A percentile compares a stretch with the other conserved stretches of the same genome.
Evolutionary conservation across 305 asterid species (phyloP).

Genomic region (Ilex paraguariensis): DNA sequence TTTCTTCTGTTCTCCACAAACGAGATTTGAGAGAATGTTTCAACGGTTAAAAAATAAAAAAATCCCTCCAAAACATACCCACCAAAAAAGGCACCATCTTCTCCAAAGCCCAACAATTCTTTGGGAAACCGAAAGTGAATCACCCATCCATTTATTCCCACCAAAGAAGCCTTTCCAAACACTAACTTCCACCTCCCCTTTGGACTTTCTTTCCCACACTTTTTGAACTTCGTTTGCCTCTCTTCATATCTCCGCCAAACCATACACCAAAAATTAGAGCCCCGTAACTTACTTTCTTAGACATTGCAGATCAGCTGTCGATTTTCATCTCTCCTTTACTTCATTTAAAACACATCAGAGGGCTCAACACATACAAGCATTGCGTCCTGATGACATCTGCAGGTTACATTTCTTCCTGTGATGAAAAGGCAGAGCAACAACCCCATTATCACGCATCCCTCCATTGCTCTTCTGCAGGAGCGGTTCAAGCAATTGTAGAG

Average conservation of each 20-base stretch:
- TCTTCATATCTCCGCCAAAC: background rate
- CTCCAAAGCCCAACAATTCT: background rate
- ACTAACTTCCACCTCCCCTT: background rate
- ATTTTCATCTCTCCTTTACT: background rate
- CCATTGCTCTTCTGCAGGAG: background rate
- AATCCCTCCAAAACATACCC: too few relatives aligned
- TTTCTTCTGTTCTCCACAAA: too few relatives aligned
- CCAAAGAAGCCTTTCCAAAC: background rate
- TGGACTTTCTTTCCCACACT: too few relatives aligned
- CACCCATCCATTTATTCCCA: background rate
- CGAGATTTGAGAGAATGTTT: too few relatives aligned
- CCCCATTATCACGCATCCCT: background rate
- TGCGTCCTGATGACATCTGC: too few relatives aligned
- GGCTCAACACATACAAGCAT: too few relatives aligned
- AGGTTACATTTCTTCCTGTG: background rate
- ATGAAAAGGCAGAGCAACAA: background rate
- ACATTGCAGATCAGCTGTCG: background rate
- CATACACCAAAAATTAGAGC: background rate
- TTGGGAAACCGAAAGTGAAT: background rate
- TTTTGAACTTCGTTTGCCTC: background rate
- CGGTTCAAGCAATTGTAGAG: background rate
- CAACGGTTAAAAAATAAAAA: too few relatives aligned
- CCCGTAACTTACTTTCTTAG: background rate
- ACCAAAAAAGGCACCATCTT: too few relatives aligned
- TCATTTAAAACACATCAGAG: background rate